Conservation (phyloP, 2,329 filamentous ascomycete species). For the Trichoderma guizhouense region DNA sequence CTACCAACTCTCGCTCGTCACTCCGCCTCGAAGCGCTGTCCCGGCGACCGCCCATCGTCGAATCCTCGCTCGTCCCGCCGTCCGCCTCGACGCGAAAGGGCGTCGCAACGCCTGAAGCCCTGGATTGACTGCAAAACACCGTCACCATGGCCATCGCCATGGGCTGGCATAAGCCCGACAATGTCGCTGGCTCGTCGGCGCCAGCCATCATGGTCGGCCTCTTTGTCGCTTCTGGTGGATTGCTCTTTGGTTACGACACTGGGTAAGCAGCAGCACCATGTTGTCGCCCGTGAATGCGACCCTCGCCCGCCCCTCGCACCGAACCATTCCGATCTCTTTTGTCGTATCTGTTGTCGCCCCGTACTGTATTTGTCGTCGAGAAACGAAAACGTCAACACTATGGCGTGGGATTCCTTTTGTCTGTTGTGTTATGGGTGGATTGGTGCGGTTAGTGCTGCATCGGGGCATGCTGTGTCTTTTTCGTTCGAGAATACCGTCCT, state of each 20-base stretch:
- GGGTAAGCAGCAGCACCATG: conserved; percentile 47
- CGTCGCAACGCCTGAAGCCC: conserved; percentile 28
- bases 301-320: not conserved
- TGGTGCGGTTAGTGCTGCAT: not conserved
- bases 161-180: conserved; percentile 71
- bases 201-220: conserved; percentile 69
- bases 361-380: not conserved
- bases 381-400: not conserved
- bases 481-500: not conserved
- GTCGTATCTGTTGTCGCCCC: not conserved
- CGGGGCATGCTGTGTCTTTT: not conserved
- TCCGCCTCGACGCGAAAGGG: conserved; percentile 17
- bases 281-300: conserved; percentile 6
- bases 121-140: conserved; percentile 49
- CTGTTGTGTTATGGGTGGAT: not conserved
- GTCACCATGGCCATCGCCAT: conserved; percentile 63
- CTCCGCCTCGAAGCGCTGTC: conserved; percentile 5
- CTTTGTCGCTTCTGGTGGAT: conserved; percentile 66
- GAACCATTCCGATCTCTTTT: not conserved
- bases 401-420: not conserved
- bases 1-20: not conserved
- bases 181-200: conserved; percentile 69
- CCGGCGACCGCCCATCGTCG: not conserved
- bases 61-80: not conserved
- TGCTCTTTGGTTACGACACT: conserved; percentile 69